Evolutionary conservation across 2,329 filamentous ascomycete genomes (phyloP).

Genomic region (Penicillium sclerotigenum): DNA sequence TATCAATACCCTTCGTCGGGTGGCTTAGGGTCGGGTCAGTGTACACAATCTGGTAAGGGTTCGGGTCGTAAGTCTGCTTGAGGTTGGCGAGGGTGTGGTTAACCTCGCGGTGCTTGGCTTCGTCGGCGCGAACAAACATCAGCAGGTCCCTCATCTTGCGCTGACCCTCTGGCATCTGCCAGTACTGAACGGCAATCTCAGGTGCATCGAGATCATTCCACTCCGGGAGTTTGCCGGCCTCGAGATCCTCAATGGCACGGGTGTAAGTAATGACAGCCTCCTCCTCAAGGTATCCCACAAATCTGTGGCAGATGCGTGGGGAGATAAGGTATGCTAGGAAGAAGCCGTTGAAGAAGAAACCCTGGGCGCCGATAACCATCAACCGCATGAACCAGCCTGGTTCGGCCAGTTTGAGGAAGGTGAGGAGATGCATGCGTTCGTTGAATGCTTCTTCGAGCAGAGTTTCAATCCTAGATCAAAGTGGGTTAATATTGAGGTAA

Average conservation of each 20-base stretch:
- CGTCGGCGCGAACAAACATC: conserved; percentile 84
- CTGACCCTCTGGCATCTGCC: conserved; percentile 84
- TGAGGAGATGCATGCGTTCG: conserved; percentile 88
- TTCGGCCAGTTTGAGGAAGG: conserved; percentile 87
- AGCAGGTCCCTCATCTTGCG: conserved; percentile 82
- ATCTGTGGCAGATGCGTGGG: conserved; percentile 85
- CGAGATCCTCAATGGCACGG: conserved; percentile 80
- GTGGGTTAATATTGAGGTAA: background rate
- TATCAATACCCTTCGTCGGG: conserved; percentile 64
- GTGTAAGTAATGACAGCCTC: conserved; percentile 96
- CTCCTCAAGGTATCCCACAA: conserved; percentile 95
- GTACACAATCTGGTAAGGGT: conserved; percentile 84
- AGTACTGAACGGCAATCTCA: conserved; percentile 87
- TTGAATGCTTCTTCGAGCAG: conserved; percentile 88
- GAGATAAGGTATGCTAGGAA: conserved; percentile 86
- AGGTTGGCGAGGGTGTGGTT: conserved; percentile 94
- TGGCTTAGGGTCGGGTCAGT: conserved; percentile 66
- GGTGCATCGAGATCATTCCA: conserved; percentile 79
- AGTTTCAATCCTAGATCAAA: conserved; percentile 70
- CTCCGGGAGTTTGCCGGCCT: conserved; percentile 74
- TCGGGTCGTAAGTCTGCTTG: conserved; percentile 79
- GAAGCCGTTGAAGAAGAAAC: conserved; percentile 93
- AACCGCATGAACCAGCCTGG: conserved; percentile 86
- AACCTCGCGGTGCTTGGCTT: conserved; percentile 86
- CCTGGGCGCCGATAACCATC: conserved; percentile 88